A percentile compares a stretch with the other conserved stretches of the same genome.
These are phyloP conservation scores for Xylariaceae sp. DNA, from an alignment of 2,329 filamentous ascomycete species.

Conservation along the genomic window DNA sequence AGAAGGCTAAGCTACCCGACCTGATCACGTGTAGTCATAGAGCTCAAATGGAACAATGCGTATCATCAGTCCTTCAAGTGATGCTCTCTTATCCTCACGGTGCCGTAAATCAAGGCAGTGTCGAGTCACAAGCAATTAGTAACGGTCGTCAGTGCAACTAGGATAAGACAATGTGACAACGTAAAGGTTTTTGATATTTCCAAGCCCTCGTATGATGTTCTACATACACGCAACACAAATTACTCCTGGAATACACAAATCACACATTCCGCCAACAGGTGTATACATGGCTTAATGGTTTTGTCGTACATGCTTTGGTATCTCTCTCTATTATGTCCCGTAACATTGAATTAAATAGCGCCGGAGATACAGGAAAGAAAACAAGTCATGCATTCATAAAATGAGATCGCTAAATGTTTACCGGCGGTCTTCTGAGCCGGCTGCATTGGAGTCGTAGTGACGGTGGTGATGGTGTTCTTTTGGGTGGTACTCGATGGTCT, in stretches of 20 bases:
- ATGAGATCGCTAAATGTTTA: constrained; percentile 3
- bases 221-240: constrained; percentile 21
- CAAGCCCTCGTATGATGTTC: constrained; percentile 1
- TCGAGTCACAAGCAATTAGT: background rate
- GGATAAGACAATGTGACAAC: background rate
- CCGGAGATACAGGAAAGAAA: constrained; percentile 9
- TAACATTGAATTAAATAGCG: constrained; percentile 6
- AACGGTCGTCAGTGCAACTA: background rate
- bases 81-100: background rate
- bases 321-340: constrained; percentile 30
- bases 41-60: too few relatives aligned
- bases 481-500: constrained; percentile 39
- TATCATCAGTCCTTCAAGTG: too few relatives aligned
- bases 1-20: too few relatives aligned
- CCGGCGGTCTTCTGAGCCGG: constrained; percentile 13
- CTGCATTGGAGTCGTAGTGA: constrained; percentile 32
- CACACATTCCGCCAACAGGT: constrained; percentile 8
- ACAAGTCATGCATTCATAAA: constrained; percentile 19
- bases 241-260: background rate
- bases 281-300: constrained; percentile 25
- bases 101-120: background rate
- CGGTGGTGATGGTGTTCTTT: constrained; percentile 28
- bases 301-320: constrained; percentile 32
- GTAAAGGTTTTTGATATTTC: background rate
- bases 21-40: too few relatives aligned